Evolutionary conservation across 192 early-diverging fungal genomes (phyloP).

Genomic region (Anaeromyces robustus): DNA sequence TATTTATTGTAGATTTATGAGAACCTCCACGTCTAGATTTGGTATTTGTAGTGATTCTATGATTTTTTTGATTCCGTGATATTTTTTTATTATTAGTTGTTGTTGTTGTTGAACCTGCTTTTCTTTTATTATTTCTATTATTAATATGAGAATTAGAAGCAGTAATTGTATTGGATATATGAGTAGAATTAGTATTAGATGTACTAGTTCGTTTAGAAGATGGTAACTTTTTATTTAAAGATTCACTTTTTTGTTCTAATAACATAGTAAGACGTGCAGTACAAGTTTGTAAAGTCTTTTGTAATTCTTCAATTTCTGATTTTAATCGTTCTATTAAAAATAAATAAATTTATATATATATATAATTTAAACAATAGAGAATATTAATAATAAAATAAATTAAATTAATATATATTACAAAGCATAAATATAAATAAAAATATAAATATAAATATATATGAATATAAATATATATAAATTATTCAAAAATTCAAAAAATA

Average conservation of each 20-base stretch:
- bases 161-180: neutral
- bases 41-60: neutral
- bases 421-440: too few species aligned
- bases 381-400: too few species aligned
- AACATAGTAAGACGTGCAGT: neutral
- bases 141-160: neutral
- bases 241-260: neutral
- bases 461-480: too few species aligned
- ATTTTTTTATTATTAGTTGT: neutral
- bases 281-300: neutral
- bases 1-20: neutral
- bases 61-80: neutral
- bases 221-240: neutral
- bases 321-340: neutral
- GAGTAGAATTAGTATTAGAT: neutral
- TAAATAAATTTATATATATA: too few species aligned
- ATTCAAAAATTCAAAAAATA: too few species aligned
- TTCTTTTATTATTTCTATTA: neutral
- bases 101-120: neutral
- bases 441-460: too few species aligned
- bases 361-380: too few species aligned
- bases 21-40: neutral
- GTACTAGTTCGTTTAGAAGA: neutral
- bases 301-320: neutral
- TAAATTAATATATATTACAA: too few species aligned